A percentile compares a stretch with the other conserved stretches of the same genome.
phyloP scores from a whole-genome alignment of 208 protist genomes.

The Acanthamoeba triangularis region DNA sequence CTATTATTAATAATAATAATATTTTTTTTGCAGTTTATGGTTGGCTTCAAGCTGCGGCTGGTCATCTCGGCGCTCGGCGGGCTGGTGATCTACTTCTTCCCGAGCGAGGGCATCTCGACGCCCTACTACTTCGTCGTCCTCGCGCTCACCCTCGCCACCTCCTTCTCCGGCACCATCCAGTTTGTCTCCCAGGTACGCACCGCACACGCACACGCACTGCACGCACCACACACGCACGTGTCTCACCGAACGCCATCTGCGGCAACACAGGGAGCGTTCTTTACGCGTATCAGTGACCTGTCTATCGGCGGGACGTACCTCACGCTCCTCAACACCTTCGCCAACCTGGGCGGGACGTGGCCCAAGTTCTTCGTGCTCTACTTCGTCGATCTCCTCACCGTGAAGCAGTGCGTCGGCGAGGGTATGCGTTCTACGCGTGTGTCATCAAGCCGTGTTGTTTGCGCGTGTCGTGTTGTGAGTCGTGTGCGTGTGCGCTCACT shows the following conservation, averaged over 20 bases:
- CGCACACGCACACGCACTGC: not conserved
- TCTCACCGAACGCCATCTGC: not conserved
- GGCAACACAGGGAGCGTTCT: conserved; percentile 83
- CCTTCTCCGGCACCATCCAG: conserved; percentile 64
- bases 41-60: conserved; percentile 42
- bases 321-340: conserved; percentile 87
- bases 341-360: conserved; percentile 85
- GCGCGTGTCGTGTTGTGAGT: no score
- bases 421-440: no score
- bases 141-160: conserved; percentile 51
- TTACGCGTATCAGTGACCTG: conserved; percentile 81
- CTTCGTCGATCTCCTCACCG: conserved; percentile 69
- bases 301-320: conserved; percentile 87
- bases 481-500: not conserved
- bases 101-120: not conserved
- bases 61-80: conserved; percentile 44
- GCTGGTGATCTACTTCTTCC: conserved; percentile 74
- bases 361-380: conserved; percentile 80
- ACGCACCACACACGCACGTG: not conserved
- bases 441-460: no score
- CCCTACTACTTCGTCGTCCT: conserved; percentile 38
- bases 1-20: no score
- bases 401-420: conserved; percentile 33
- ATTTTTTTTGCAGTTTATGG: conserved; percentile 2
- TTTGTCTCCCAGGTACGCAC: conserved; percentile 68